Conservation (phyloP, 2,329 filamentous ascomycete genomes). For the Aureobasidium subglaciale region DNA sequence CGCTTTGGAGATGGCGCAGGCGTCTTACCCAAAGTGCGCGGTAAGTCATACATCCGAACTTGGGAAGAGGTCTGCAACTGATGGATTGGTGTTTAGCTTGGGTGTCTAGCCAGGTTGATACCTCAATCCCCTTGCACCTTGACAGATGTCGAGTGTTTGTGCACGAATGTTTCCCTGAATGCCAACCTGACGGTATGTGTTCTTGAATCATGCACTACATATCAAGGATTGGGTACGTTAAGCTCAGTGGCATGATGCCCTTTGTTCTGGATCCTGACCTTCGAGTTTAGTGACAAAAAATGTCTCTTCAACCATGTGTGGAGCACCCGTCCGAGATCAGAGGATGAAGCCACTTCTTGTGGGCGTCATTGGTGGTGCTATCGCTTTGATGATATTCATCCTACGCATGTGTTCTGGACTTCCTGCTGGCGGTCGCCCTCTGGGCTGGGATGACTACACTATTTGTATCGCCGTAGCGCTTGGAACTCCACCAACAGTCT, state of each 20-base stretch:
- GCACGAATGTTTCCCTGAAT: constrained; percentile 17
- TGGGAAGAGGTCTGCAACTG: too few relatives aligned
- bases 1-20: not conserved
- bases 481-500: constrained; percentile 21
- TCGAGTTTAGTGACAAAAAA: constrained; percentile 11
- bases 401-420: constrained; percentile 17
- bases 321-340: constrained; percentile 15
- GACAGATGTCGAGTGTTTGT: constrained; percentile 20
- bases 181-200: constrained; percentile 15
- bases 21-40: constrained; percentile 2
- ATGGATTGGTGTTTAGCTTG: constrained; percentile 15
- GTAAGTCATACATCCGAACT: not conserved
- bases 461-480: constrained; percentile 28
- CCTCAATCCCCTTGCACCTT: constrained; percentile 18
- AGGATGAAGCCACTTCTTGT: constrained; percentile 14
- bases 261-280: not conserved
- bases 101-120: constrained; percentile 17
- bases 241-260: too few relatives aligned
- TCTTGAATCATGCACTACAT: constrained; percentile 4
- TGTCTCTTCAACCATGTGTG: constrained; percentile 7
- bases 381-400: constrained; percentile 18
- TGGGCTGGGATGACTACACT: constrained; percentile 36
- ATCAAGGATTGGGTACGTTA: not conserved
- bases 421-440: not conserved
- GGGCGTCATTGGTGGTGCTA: constrained; percentile 17